A percentile compares a stretch with the other conserved stretches of the same genome.
Evolutionary conservation across 108 stramenopile species (phyloP).

Genomic region (Cyclotella cryptica): DNA sequence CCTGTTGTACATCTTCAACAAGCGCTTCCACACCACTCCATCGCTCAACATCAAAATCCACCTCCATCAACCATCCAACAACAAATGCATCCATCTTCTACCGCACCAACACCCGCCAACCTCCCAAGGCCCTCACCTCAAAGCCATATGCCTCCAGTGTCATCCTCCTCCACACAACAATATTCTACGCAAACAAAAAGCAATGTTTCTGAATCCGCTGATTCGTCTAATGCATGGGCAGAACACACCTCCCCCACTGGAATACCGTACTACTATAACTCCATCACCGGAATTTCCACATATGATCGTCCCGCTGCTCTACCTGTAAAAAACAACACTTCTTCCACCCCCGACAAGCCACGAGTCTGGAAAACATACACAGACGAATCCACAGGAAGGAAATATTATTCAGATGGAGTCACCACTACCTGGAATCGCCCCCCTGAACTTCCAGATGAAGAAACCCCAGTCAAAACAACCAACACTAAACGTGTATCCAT

Average conservation of each 20-base stretch:
- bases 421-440: slow-evolving; percentile 85
- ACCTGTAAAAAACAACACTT: slow-evolving; percentile 2
- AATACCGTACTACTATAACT: slow-evolving; percentile 73
- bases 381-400: slow-evolving; percentile 70
- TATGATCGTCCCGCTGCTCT: slow-evolving; percentile 66
- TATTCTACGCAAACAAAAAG: neutral
- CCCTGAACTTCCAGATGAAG: slow-evolving; percentile 40
- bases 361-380: slow-evolving; percentile 70
- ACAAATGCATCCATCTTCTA: neutral
- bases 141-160: neutral
- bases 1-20: neutral
- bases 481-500: slow-evolving; percentile 2
- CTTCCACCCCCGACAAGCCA: neutral
- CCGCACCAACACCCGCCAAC: neutral
- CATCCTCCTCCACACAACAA: neutral
- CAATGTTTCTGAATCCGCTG: neutral
- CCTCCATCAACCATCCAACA: neutral
- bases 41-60: neutral
- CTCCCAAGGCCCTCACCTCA: neutral
- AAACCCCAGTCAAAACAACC: slow-evolving; percentile 3
- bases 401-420: slow-evolving; percentile 84
- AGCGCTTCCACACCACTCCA: neutral
- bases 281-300: slow-evolving; percentile 61
- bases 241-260: slow-evolving; percentile 65
- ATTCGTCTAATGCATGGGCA: slow-evolving; percentile 59